A percentile compares a stretch with the other conserved stretches of the same genome.
Evolutionary conservation across 2,329 filamentous ascomycete genomes (phyloP).

Genomic region (Aureobasidium zeae): DNA sequence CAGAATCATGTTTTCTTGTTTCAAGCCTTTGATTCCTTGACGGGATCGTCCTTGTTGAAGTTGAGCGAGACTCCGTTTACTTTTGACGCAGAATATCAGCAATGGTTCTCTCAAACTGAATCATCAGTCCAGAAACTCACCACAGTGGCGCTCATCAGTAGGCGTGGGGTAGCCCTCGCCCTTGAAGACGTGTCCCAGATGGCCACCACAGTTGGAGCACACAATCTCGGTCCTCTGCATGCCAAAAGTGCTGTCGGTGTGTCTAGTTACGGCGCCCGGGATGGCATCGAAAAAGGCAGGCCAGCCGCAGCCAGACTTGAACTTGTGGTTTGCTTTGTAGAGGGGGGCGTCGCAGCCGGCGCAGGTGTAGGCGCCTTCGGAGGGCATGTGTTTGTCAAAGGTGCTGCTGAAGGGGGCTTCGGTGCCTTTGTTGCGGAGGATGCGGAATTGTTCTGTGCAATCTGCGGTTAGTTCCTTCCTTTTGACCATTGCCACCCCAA

Average conservation of each 20-base stretch:
- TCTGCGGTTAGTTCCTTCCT: no score
- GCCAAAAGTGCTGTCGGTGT: conserved; percentile 66
- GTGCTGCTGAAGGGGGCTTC: conserved; percentile 70
- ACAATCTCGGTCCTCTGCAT: conserved; percentile 89
- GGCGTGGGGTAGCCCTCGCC: conserved; percentile 75
- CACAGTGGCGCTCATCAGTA: conserved; percentile 93
- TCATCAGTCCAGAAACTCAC: background rate
- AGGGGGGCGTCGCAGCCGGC: conserved; percentile 78
- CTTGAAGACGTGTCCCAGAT: conserved; percentile 86
- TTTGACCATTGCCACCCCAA: background rate
- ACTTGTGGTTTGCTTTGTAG: conserved; percentile 90
- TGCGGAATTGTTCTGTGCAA: conserved; percentile 76
- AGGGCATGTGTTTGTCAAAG: conserved; percentile 78
- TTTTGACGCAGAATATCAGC: no score
- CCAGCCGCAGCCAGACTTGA: conserved; percentile 94
- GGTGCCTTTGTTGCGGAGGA: conserved; percentile 86
- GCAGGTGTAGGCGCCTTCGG: conserved; percentile 73
- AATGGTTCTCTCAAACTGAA: no score
- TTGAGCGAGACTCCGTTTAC: conserved; percentile 84
- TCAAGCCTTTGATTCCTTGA: conserved; percentile 20
- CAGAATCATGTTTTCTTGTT: background rate
- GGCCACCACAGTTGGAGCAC: conserved; percentile 87
- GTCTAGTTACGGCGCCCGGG: conserved; percentile 76
- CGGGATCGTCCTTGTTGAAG: conserved; percentile 60
- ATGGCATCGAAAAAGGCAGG: conserved; percentile 95